These are phyloP conservation scores for Melampsora larici-populina DNA, from an alignment of 1,284 basidiomycete genomes.

Conservation along the genomic window DNA sequence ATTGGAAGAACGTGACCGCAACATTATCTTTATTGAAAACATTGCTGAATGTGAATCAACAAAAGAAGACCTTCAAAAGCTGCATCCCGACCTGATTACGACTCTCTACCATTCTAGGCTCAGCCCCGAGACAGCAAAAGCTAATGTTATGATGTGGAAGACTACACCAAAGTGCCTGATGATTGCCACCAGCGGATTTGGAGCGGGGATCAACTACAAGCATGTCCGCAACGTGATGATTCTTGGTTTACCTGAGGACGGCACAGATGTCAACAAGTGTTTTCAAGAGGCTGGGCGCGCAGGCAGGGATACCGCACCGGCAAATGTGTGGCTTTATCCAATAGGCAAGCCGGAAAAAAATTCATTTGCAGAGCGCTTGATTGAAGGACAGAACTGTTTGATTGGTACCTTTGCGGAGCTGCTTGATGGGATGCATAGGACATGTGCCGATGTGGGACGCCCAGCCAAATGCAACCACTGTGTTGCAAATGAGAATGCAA, in stretches of 20 bases:
- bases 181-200: conserved; percentile 12
- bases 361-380: too few relatives aligned
- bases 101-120: too few relatives aligned
- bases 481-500: too few relatives aligned
- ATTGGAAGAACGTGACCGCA: neutral
- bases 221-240: conserved; percentile 2
- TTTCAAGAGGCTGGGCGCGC: neutral
- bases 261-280: neutral
- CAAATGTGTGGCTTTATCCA: too few relatives aligned
- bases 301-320: neutral
- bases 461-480: too few relatives aligned
- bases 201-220: conserved; percentile 1
- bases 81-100: too few relatives aligned
- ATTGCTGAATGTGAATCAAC: neutral
- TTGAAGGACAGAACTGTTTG: too few relatives aligned
- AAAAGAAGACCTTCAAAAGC: neutral
- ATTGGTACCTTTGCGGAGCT: too few relatives aligned
- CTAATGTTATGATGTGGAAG: neutral
- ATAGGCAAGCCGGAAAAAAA: too few relatives aligned
- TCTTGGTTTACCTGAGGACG: neutral
- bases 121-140: neutral
- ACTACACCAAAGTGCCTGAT: neutral
- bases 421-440: too few relatives aligned
- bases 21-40: conserved; percentile 3
- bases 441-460: too few relatives aligned